Conservation (phyloP, 1,284 basidiomycete species). For the Apiotrichum porosum region DNA sequence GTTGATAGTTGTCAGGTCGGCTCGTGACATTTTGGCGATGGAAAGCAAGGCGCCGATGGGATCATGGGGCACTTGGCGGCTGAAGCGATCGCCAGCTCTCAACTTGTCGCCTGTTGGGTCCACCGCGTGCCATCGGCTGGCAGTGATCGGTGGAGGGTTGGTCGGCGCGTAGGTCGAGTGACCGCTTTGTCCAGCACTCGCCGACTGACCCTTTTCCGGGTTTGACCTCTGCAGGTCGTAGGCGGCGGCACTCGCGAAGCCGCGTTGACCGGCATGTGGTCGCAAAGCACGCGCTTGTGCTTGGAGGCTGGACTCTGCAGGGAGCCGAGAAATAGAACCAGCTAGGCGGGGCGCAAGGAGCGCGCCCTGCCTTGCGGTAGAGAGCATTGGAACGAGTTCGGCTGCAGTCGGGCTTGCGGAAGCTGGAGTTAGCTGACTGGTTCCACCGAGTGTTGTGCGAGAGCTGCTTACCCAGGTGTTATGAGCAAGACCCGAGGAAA, state of each 20-base stretch:
- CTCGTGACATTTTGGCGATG: background rate
- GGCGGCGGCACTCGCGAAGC: too few species aligned
- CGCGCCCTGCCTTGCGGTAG: slow-evolving; percentile 23
- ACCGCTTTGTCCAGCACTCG: too few species aligned
- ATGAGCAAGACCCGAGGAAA: background rate
- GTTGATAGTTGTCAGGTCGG: slow-evolving; percentile 1
- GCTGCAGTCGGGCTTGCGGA: background rate
- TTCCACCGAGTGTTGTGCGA: too few species aligned
- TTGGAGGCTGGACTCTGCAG: slow-evolving; percentile 34
- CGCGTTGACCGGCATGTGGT: too few species aligned
- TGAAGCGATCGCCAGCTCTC: slow-evolving; percentile 11
- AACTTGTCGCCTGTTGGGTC: too few species aligned
- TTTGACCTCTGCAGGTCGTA: too few species aligned
- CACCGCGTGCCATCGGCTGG: too few species aligned
- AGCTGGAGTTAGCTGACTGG: too few species aligned
- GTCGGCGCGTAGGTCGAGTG: too few species aligned
- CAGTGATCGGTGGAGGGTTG: too few species aligned
- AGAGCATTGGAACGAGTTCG: slow-evolving; percentile 15
- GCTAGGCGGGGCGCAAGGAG: slow-evolving; percentile 11
- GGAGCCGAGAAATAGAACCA: slow-evolving; percentile 9
- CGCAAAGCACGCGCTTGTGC: slow-evolving; percentile 23
- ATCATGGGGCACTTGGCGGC: slow-evolving; percentile 4
- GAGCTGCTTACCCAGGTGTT: too few species aligned
- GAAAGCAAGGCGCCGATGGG: slow-evolving; percentile 9
- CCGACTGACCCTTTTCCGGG: too few species aligned